Percentiles rank a stretch among this genome's conserved stretches.
Conservation (phyloP, 2,329 filamentous ascomycete genomes). For the Epichloe bromicola region DNA sequence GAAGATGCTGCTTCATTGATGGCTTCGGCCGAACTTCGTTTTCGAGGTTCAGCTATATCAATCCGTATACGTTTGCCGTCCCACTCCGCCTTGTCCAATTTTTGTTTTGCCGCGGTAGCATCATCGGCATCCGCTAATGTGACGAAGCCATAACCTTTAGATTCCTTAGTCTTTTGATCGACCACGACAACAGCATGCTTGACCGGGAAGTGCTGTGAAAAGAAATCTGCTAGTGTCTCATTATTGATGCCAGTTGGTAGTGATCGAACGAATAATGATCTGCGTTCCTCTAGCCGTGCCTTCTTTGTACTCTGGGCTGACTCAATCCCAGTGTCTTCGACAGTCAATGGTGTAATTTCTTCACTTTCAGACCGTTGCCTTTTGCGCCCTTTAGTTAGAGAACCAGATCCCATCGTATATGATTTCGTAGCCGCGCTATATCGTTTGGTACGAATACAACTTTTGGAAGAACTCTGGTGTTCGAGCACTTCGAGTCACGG, state of each 20-base stretch:
- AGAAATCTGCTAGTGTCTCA: conserved; percentile 67
- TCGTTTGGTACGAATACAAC: background rate
- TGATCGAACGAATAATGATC: conserved; percentile 82
- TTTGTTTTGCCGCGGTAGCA: conserved; percentile 64
- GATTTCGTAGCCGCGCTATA: background rate
- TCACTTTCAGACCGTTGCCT: conserved; percentile 22
- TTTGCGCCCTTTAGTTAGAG: conserved; percentile 19
- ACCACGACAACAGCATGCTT: conserved; percentile 91
- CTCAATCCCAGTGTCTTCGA: conserved; percentile 20
- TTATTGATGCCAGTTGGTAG: conserved; percentile 67
- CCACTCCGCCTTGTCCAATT: conserved; percentile 66
- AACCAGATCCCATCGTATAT: background rate
- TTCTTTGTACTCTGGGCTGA: conserved; percentile 34
- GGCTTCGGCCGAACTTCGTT: conserved; percentile 45
- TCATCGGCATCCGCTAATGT: conserved; percentile 93
- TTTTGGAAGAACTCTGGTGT: background rate
- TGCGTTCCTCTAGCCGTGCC: conserved; percentile 43
- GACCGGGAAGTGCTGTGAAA: conserved; percentile 87
- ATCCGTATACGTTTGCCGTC: conserved; percentile 73
- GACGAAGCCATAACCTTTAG: conserved; percentile 90
- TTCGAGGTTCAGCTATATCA: conserved; percentile 76
- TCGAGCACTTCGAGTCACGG: background rate
- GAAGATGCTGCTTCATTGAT: conserved; percentile 26
- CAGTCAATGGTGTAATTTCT: conserved; percentile 15
- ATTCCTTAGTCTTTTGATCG: conserved; percentile 74